These are phyloP conservation scores for Blastomyces parvus DNA, from an alignment of 2,329 filamentous ascomycete species.

Conservation along the genomic window DNA sequence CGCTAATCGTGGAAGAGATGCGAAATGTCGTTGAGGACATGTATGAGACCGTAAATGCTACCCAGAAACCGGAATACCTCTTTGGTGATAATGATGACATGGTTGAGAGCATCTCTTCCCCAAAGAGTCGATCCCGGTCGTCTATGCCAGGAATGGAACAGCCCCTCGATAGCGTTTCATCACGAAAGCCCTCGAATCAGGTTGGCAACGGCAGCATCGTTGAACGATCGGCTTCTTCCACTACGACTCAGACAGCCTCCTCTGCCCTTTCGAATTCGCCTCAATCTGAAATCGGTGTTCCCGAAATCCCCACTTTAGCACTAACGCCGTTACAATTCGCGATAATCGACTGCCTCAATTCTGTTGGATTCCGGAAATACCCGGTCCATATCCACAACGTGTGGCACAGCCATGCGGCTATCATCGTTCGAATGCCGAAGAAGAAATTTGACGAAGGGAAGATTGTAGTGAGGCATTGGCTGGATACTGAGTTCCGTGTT, in stretches of 20 bases:
- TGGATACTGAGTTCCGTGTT: conserved; percentile 56
- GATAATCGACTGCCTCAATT: conserved; percentile 70
- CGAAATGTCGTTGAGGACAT: conserved; percentile 67
- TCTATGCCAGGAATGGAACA: background rate
- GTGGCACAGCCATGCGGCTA: conserved; percentile 78
- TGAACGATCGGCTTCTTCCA: conserved; percentile 31
- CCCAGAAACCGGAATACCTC: conserved; percentile 63
- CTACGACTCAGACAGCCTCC: conserved; percentile 27
- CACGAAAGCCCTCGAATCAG: background rate
- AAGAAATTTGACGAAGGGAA: conserved; percentile 67
- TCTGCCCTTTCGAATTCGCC: conserved; percentile 9
- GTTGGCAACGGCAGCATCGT: background rate
- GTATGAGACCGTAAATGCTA: conserved; percentile 62
- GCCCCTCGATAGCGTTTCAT: conserved; percentile 1
- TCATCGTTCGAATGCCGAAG: conserved; percentile 63
- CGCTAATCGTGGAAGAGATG: conserved; percentile 65
- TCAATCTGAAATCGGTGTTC: background rate
- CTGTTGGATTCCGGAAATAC: conserved; percentile 49
- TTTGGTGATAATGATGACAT: conserved; percentile 45
- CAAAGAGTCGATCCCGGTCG: background rate
- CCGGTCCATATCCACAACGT: conserved; percentile 50
- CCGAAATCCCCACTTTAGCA: conserved; percentile 51
- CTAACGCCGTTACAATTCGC: conserved; percentile 70
- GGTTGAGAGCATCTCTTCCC: conserved; percentile 7
- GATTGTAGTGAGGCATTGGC: conserved; percentile 71